phyloP scores from a whole-genome alignment of 2,329 filamentous ascomycete species.

The Dactylonectria estremocensis region DNA sequence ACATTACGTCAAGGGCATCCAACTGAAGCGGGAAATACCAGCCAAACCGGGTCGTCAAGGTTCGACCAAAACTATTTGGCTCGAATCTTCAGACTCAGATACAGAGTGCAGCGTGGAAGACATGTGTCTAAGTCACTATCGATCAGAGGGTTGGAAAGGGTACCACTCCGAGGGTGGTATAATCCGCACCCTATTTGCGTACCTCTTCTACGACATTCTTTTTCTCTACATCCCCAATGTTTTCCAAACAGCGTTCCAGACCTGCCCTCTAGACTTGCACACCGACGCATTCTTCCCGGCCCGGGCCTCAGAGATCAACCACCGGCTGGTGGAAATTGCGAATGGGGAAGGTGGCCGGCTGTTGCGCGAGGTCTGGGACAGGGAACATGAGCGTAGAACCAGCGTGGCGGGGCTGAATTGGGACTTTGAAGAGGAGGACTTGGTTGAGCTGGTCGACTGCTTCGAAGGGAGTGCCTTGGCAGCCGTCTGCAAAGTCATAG shows the following conservation, averaged over 20 bases:
- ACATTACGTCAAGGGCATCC: slow-evolving; percentile 82
- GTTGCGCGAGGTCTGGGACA: slow-evolving; percentile 77
- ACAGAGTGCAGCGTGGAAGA: slow-evolving; percentile 90
- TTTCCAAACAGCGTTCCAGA: slow-evolving; percentile 96
- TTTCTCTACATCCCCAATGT: slow-evolving; percentile 97
- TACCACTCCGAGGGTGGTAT: slow-evolving; percentile 95
- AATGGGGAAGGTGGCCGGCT: slow-evolving; percentile 83
- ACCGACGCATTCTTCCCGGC: slow-evolving; percentile 93
- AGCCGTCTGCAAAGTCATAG: slow-evolving; percentile 91
- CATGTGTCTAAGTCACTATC: slow-evolving; percentile 93
- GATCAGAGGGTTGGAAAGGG: slow-evolving; percentile 89
- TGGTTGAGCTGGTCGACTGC: slow-evolving; percentile 83
- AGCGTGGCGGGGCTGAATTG: slow-evolving; percentile 95
- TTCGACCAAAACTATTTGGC: slow-evolving; percentile 86
- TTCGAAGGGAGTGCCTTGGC: slow-evolving; percentile 87
- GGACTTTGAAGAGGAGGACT: slow-evolving; percentile 85
- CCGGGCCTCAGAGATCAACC: slow-evolving; percentile 91
- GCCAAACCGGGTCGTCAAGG: slow-evolving; percentile 57
- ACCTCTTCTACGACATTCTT: slow-evolving; percentile 93
- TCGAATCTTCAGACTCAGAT: slow-evolving; percentile 79
- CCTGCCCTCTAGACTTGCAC: slow-evolving; percentile 91
- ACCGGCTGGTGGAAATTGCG: slow-evolving; percentile 85
- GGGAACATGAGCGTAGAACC: slow-evolving; percentile 79
- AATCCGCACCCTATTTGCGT: slow-evolving; percentile 89
- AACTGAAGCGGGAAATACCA: slow-evolving; percentile 75